Evolutionary conservation across 768 basidiomycete genomes (phyloP).

Genomic region (Hygrophorus russula): DNA sequence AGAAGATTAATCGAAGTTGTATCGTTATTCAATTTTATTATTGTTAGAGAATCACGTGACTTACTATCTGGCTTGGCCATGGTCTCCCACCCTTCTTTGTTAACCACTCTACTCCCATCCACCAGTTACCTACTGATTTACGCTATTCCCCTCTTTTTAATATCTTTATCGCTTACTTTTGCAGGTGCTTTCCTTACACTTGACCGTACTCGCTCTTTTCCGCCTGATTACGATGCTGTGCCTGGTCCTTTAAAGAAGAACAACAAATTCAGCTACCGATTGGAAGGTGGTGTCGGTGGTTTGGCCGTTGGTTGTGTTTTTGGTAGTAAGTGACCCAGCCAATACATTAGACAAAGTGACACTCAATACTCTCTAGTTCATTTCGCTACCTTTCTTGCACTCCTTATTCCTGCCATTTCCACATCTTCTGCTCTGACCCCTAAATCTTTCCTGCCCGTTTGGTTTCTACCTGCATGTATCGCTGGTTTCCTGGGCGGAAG

Average conservation of each 20-base stretch:
- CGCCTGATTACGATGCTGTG: slow-evolving; percentile 27
- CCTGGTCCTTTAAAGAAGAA: slow-evolving; percentile 13
- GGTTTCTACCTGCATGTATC: slow-evolving; percentile 40
- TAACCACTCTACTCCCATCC: slow-evolving; percentile 30
- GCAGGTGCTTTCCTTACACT: slow-evolving; percentile 65
- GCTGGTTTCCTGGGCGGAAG: slow-evolving; percentile 42
- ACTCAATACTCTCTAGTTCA: slow-evolving; percentile 28
- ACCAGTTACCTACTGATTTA: slow-evolving; percentile 45
- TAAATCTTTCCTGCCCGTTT: slow-evolving; percentile 47
- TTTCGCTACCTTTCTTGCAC: slow-evolving; percentile 45
- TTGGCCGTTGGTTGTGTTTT: slow-evolving; percentile 45
- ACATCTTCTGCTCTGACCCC: slow-evolving; percentile 29
- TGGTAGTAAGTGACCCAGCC: slow-evolving; percentile 33
- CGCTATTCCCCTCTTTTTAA: slow-evolving; percentile 45
- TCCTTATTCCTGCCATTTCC: slow-evolving; percentile 44
- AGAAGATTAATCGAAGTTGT: slow-evolving; percentile 22
- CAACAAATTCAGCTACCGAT: slow-evolving; percentile 22
- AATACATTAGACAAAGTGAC: slow-evolving; percentile 1
- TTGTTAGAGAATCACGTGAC: no score
- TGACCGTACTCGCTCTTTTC: slow-evolving; percentile 56
- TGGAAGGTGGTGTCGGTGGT: slow-evolving; percentile 59
- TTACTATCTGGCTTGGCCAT: no score
- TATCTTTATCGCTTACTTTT: slow-evolving; percentile 47
- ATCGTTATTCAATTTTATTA: neutral
- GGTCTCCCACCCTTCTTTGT: neutral